These are phyloP conservation scores for Pulicaria dysenterica DNA, from an alignment of 129 eudicot genomes.

Conservation along the genomic window DNA sequence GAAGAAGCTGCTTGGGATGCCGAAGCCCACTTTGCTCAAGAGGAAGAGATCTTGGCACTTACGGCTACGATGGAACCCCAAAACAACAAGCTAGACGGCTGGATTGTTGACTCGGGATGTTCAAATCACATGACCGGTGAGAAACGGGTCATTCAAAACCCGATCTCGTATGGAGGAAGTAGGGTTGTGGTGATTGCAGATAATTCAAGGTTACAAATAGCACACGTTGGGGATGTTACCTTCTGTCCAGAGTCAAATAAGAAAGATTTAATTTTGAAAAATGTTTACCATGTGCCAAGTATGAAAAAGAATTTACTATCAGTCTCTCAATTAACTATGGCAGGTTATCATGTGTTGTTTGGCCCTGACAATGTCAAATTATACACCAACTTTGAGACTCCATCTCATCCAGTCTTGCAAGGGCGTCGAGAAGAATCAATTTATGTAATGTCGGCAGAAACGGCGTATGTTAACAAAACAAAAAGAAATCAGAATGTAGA, in stretches of 20 bases:
- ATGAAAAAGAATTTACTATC: neutral
- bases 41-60: neutral
- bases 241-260: neutral
- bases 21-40: neutral
- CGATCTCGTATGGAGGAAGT: neutral
- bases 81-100: too few relatives aligned
- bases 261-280: neutral
- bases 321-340: neutral
- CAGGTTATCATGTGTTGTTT: neutral
- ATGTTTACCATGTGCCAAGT: neutral
- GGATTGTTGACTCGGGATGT: too few relatives aligned
- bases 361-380: neutral
- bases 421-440: neutral
- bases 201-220: neutral
- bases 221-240: neutral
- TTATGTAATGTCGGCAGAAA: neutral
- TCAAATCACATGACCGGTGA: neutral
- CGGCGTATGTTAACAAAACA: neutral
- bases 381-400: neutral
- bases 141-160: neutral
- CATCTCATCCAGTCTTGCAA: neutral
- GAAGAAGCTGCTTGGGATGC: neutral
- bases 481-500: too few relatives aligned
- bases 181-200: neutral
- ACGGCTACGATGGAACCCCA: neutral